A percentile compares a stretch with the other conserved stretches of the same genome.
These are phyloP conservation scores for Lolium perenne DNA, from an alignment of 176 grass and related monocot genomes.

Conservation along the genomic window DNA sequence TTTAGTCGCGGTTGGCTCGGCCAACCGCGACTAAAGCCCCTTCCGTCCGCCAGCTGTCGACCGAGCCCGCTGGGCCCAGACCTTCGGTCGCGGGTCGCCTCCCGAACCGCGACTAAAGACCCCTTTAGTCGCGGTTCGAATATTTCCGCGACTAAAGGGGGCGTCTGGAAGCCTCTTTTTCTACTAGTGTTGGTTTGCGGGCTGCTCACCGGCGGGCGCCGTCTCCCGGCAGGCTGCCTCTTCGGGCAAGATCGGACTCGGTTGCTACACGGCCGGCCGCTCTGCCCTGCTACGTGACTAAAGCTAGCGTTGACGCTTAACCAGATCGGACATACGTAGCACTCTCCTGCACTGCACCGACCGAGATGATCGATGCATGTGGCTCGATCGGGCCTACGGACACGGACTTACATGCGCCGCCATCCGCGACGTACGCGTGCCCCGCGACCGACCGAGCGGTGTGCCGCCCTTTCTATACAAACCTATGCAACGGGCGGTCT, in stretches of 20 bases:
- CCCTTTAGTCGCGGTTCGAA: no score
- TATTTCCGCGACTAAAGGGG: no score
- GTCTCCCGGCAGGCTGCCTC: background rate
- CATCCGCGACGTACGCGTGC: constrained; percentile 22
- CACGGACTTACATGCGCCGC: background rate
- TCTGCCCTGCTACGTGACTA: background rate
- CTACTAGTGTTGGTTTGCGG: constrained; percentile 3
- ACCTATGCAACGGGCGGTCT: no score
- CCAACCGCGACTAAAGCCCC: no score
- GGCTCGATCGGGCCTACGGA: background rate
- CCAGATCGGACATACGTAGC: background rate
- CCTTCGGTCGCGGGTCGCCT: no score
- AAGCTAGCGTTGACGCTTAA: constrained; percentile 20
- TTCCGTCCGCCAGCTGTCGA: no score
- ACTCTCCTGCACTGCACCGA: constrained; percentile 12
- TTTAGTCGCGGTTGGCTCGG: no score
- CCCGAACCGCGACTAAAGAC: no score
- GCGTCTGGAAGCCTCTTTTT: no score
- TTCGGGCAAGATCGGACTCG: background rate
- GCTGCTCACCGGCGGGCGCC: no score
- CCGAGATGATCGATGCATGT: background rate
- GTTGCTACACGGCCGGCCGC: background rate
- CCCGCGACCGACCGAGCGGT: background rate
- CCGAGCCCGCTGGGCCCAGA: no score
- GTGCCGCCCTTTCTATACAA: background rate